Conservation (phyloP, 2,329 filamentous ascomycete species). For the Paraphoma sp. region DNA sequence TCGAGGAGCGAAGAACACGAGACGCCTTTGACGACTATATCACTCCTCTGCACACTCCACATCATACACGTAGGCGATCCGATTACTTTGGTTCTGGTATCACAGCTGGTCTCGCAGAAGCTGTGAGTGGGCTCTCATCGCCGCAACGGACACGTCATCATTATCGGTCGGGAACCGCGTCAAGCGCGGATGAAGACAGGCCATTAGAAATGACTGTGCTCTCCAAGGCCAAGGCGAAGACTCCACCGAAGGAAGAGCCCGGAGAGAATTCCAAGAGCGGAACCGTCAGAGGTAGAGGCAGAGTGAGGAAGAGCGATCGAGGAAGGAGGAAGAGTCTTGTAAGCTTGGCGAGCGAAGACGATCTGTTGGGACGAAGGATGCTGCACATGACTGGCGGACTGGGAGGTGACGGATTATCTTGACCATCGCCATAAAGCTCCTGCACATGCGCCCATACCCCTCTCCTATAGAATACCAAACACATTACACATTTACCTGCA, state of each 20-base stretch:
- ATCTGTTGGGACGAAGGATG: conserved; percentile 57
- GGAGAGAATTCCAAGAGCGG: background rate
- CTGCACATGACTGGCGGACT: conserved; percentile 52
- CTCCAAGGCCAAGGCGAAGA: conserved; percentile 27
- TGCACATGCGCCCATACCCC: too few relatives aligned
- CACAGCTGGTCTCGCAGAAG: conserved; percentile 79
- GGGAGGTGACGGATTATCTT: conserved; percentile 34
- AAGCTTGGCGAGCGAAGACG: conserved; percentile 56
- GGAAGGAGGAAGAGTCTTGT: conserved; percentile 51
- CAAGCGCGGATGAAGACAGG: conserved; percentile 77
- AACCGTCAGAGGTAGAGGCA: conserved; percentile 23
- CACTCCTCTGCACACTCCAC: conserved; percentile 21
- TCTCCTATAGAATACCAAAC: too few relatives aligned
- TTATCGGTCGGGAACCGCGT: conserved; percentile 61
- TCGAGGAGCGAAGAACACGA: conserved; percentile 54
- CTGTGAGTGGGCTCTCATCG: conserved; percentile 61
- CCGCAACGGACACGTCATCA: conserved; percentile 53
- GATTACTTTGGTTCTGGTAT: conserved; percentile 71
- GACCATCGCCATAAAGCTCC: background rate
- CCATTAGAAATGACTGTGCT: conserved; percentile 77
- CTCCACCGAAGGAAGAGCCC: conserved; percentile 15
- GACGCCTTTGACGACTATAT: conserved; percentile 23
- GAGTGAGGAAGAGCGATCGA: conserved; percentile 34
- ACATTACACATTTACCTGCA: too few relatives aligned
- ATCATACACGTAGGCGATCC: conserved; percentile 67